phyloP scores from a whole-genome alignment of 345 rosid genomes.

The Citrus medica region DNA sequence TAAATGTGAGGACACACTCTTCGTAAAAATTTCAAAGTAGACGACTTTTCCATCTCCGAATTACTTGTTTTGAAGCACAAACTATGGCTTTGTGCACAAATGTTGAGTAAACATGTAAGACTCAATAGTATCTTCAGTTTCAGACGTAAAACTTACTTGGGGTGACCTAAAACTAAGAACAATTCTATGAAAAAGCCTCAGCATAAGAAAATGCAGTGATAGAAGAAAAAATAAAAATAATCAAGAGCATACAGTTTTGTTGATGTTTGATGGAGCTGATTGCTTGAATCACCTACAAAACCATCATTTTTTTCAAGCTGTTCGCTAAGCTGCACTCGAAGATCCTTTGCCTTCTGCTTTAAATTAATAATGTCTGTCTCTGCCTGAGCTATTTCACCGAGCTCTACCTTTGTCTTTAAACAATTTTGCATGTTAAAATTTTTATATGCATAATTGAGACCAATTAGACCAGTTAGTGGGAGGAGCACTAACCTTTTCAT shows the following conservation, averaged over 20 bases:
- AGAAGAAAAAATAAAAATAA: constrained; percentile 7
- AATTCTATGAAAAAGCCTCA: not conserved
- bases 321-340: constrained; percentile 45
- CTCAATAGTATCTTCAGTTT: no score
- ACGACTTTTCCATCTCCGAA: not conserved
- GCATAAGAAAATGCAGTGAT: not conserved
- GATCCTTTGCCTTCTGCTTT: constrained; percentile 61
- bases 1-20: not conserved
- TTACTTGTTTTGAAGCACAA: constrained; percentile 1
- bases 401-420: constrained; percentile 54
- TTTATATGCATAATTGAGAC: constrained; percentile 11
- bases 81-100: not conserved
- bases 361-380: constrained; percentile 59
- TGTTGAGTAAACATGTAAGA: not conserved
- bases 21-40: not conserved
- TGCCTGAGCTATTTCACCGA: constrained; percentile 60
- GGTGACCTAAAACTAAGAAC: not conserved
- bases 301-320: constrained; percentile 34
- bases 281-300: constrained; percentile 34
- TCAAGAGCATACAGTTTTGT: constrained; percentile 40
- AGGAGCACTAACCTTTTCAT: constrained; percentile 56
- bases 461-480: constrained; percentile 4
- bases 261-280: constrained; percentile 26
- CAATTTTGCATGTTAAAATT: constrained; percentile 24
- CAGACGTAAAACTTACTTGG: not conserved